A percentile compares a stretch with the other conserved stretches of the same genome.
phyloP scores from a whole-genome alignment of 148 eudicot species.

The Agrostemma githago region DNA sequence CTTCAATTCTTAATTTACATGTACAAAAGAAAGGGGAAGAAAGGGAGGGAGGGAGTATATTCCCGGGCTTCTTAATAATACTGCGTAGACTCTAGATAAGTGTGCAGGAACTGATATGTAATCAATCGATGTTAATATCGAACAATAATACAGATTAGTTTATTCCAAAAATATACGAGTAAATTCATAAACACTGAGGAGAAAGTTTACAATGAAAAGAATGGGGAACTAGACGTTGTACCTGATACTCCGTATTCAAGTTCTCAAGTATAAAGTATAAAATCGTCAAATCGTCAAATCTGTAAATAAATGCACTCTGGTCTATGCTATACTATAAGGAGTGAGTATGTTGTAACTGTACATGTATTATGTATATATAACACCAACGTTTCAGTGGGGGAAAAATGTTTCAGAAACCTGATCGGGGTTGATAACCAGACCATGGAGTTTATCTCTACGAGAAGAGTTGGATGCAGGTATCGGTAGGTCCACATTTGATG shows the following conservation, averaged over 20 bases:
- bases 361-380: not conserved
- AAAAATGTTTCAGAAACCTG: constrained; percentile 33
- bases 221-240: too few relatives aligned
- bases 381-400: constrained; percentile 9
- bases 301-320: not conserved
- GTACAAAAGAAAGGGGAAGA: too few relatives aligned
- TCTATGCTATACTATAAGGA: not conserved
- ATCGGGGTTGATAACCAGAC: constrained; percentile 55
- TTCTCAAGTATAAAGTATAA: not conserved
- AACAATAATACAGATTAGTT: too few relatives aligned
- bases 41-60: too few relatives aligned
- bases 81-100: too few relatives aligned
- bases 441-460: constrained; percentile 32
- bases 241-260: not conserved
- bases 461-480: constrained; percentile 17
- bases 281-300: not conserved
- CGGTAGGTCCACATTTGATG: constrained; percentile 39
- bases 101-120: too few relatives aligned
- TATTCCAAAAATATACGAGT: too few relatives aligned
- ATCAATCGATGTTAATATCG: too few relatives aligned
- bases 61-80: too few relatives aligned
- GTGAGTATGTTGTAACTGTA: constrained; percentile 6
- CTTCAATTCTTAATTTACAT: too few relatives aligned
- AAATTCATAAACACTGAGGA: too few relatives aligned
- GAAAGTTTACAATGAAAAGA: not conserved